phyloP scores from a whole-genome alignment of 2,329 filamentous ascomycete genomes.

The Zelopaecilomyces penicillatus region DNA sequence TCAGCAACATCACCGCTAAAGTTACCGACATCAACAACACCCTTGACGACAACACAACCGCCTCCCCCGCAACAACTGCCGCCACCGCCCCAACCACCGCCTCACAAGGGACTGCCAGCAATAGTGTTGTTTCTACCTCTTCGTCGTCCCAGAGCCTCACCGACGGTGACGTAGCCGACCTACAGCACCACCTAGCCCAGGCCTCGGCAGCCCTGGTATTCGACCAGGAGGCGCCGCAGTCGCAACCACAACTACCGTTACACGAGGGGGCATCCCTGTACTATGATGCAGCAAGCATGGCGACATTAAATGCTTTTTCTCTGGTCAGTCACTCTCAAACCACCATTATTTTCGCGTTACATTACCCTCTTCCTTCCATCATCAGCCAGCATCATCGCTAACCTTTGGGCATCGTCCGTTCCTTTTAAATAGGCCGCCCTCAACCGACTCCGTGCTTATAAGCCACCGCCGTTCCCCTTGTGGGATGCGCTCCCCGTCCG shows the following conservation, averaged over 20 bases:
- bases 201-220: conserved; percentile 4
- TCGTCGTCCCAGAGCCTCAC: conserved; percentile 9
- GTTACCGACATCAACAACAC: too few species aligned
- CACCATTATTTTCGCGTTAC: too few species aligned
- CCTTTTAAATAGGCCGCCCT: conserved; percentile 41
- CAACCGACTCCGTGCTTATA: conserved; percentile 52
- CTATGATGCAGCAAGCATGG: conserved; percentile 51
- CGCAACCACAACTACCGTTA: neutral
- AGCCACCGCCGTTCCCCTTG: conserved; percentile 49
- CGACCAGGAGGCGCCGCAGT: conserved; percentile 1
- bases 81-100: too few species aligned
- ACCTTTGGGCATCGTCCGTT: conserved; percentile 8
- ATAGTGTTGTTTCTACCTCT: too few species aligned
- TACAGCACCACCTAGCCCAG: conserved; percentile 4
- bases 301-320: conserved; percentile 45
- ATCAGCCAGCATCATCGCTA: neutral
- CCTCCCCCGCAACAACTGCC: too few species aligned
- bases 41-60: too few species aligned
- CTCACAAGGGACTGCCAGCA: too few species aligned
- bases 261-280: conserved; percentile 38
- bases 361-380: neutral
- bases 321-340: conserved; percentile 34
- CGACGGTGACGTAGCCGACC: conserved; percentile 17
- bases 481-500: conserved; percentile 54
- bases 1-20: too few species aligned